phyloP scores from a whole-genome alignment of 202 grass and related monocot genomes.

The Zizania palustris region DNA sequence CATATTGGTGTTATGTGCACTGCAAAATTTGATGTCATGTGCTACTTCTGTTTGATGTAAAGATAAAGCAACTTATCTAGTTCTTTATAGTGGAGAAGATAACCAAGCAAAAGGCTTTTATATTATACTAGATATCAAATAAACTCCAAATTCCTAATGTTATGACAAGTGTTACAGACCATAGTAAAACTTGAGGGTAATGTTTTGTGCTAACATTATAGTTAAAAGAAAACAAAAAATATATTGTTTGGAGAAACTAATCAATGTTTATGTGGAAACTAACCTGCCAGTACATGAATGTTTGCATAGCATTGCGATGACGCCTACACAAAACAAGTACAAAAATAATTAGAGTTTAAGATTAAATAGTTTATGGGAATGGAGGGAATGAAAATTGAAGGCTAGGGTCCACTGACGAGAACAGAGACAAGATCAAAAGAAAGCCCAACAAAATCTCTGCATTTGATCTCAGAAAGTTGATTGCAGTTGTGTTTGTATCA shows the following conservation, averaged over 20 bases:
- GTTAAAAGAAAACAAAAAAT: conserved; percentile 39
- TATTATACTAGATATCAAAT: conserved; percentile 16
- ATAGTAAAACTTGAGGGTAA: background rate
- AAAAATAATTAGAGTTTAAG: conserved; percentile 35
- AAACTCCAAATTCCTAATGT: conserved; percentile 2
- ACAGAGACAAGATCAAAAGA: conserved; percentile 81
- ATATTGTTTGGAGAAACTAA: conserved; percentile 5
- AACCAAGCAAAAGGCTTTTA: background rate
- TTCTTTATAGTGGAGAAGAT: background rate
- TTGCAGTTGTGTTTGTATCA: conserved; percentile 63
- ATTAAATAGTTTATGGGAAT: conserved; percentile 28
- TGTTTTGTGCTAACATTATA: background rate
- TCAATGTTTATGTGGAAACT: conserved; percentile 29
- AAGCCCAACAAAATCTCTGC: conserved; percentile 89
- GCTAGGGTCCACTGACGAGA: conserved; percentile 76
- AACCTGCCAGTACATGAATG: conserved; percentile 99
- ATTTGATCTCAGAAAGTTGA: conserved; percentile 75
- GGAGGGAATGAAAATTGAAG: conserved; percentile 24
- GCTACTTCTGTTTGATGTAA: background rate
- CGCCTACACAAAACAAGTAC: conserved; percentile 68
- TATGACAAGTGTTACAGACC: conserved; percentile 32
- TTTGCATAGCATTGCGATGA: conserved; percentile 88
- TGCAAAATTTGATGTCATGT: conserved; percentile 3
- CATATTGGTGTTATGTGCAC: background rate
- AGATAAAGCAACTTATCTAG: background rate